Conservation (phyloP, 441 rosid species). For the Gossypium trilobum region DNA sequence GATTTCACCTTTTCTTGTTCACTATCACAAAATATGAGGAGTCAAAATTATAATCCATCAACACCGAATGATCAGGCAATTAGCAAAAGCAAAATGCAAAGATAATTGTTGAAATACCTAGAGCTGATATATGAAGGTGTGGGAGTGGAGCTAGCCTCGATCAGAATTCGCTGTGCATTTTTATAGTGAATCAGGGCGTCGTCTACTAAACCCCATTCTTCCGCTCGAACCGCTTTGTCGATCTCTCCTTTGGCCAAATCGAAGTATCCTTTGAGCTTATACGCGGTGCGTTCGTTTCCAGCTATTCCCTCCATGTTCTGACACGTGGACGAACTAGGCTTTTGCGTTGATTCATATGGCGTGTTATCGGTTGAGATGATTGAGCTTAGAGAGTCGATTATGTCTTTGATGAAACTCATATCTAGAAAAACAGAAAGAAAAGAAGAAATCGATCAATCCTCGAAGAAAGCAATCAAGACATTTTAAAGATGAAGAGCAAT, state of each 20-base stretch:
- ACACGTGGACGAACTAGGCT: slow-evolving; percentile 24
- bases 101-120: slow-evolving; percentile 30
- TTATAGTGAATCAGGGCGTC: slow-evolving; percentile 66
- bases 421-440: slow-evolving; percentile 1
- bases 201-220: slow-evolving; percentile 76
- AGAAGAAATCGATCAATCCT: neutral
- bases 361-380: slow-evolving; percentile 32
- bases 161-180: slow-evolving; percentile 60
- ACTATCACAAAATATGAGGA: slow-evolving; percentile 23
- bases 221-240: slow-evolving; percentile 67
- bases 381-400: slow-evolving; percentile 63
- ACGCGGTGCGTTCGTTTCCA: slow-evolving; percentile 69
- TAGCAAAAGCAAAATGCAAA: neutral
- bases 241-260: slow-evolving; percentile 79
- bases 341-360: slow-evolving; percentile 25
- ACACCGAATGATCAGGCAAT: neutral
- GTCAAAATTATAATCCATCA: neutral
- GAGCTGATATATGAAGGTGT: slow-evolving; percentile 59
- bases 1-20: slow-evolving; percentile 75
- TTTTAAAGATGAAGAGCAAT: neutral
- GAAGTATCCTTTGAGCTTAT: slow-evolving; percentile 75
- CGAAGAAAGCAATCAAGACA: neutral
- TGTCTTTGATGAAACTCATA: slow-evolving; percentile 63
- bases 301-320: slow-evolving; percentile 37
- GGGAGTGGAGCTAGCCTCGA: slow-evolving; percentile 55